Evolutionary conservation across 176 grass and related monocot species (phyloP).

Genomic region (Zoysia pacifica): DNA sequence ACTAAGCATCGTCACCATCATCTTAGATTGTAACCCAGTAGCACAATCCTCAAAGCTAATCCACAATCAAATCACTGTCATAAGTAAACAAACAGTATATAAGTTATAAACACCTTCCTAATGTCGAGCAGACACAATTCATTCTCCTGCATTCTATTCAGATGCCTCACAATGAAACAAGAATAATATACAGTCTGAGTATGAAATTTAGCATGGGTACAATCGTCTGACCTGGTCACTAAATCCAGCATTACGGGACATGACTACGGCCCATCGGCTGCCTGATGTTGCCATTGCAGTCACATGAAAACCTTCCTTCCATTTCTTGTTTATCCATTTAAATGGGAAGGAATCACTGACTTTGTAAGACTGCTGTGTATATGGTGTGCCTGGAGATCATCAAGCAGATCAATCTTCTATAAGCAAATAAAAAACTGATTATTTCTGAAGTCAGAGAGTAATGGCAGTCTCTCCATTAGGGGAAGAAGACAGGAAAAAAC

Average conservation of each 20-base stretch:
- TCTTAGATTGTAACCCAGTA: neutral
- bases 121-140: neutral
- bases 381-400: constrained; percentile 58
- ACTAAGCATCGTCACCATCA: neutral
- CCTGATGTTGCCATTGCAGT: constrained; percentile 74
- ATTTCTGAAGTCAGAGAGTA: constrained; percentile 15
- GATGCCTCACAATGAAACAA: constrained; percentile 6
- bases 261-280: constrained; percentile 72
- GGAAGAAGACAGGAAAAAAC: neutral
- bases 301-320: constrained; percentile 84
- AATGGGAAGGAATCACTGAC: constrained; percentile 79
- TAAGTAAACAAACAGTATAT: neutral
- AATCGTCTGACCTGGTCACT: constrained; percentile 61
- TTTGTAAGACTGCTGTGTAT: constrained; percentile 82
- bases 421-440: neutral
- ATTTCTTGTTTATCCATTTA: constrained; percentile 86
- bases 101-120: neutral
- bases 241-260: constrained; percentile 71
- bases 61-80: neutral
- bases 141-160: neutral
- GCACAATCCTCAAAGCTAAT: neutral
- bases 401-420: constrained; percentile 1
- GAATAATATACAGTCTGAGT: neutral
- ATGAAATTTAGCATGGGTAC: neutral
- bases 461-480: neutral